Conservation (phyloP, 257 asterid species). For the Apocynum venetum region DNA sequence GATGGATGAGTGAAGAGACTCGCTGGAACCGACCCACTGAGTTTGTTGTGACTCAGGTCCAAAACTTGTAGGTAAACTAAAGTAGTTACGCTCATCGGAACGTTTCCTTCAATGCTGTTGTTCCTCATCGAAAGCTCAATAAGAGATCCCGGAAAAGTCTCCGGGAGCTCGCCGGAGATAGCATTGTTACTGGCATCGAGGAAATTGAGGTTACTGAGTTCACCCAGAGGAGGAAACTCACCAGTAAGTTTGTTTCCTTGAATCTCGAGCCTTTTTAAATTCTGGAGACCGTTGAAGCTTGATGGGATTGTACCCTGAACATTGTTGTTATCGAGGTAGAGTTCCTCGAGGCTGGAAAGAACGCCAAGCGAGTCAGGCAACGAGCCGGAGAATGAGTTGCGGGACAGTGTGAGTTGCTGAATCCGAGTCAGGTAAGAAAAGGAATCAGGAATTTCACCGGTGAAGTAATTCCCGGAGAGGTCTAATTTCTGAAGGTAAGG, state of each 20-base stretch:
- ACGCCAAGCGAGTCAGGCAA: conserved; percentile 49
- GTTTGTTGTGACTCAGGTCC: conserved; percentile 73
- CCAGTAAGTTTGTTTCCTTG: conserved; percentile 55
- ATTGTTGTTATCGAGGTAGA: conserved; percentile 53
- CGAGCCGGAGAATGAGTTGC: conserved; percentile 50
- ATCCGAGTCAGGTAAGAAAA: conserved; percentile 39
- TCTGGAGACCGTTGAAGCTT: conserved; percentile 46
- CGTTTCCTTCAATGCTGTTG: conserved; percentile 48
- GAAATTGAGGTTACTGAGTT: conserved; percentile 35
- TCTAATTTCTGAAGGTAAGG: conserved; percentile 57
- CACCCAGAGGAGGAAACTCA: conserved; percentile 53
- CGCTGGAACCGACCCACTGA: conserved; percentile 62
- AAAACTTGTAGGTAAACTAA: conserved; percentile 46
- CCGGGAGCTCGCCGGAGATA: conserved; percentile 63
- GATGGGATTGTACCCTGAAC: conserved; percentile 49
- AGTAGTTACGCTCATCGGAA: conserved; percentile 33
- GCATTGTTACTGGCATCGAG: conserved; percentile 72
- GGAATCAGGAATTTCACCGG: conserved; percentile 56
- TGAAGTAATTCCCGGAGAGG: conserved; percentile 49
- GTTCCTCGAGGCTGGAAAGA: conserved; percentile 45
- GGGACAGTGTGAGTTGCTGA: conserved; percentile 49
- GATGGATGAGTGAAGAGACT: conserved; percentile 65
- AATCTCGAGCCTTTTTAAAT: conserved; percentile 58
- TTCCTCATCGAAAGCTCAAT: conserved; percentile 47
- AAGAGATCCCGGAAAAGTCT: conserved; percentile 43